Evolutionary conservation across 2,329 filamentous ascomycete genomes (phyloP), one percentile per base, ranked within the genome.

Genomic region (Claviceps pazoutovae): DNA sequence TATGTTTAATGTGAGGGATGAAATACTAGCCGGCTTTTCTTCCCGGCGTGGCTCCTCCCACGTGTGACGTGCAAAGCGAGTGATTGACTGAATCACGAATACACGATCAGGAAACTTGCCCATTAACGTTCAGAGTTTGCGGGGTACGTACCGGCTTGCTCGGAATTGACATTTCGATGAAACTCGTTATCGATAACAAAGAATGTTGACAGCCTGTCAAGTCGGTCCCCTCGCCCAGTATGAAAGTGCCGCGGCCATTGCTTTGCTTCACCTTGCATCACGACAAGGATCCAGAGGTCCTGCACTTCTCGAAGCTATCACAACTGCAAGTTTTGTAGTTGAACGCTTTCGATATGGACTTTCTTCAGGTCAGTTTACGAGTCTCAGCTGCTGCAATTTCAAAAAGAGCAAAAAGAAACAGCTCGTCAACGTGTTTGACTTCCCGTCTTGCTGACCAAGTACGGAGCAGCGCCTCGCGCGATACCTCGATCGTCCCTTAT

Each of bases 401-500:
- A 34, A 11, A 11, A 11, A 11, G 30, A 34, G 30, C 9, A 34
- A 34, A 34, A 34, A 11, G 6, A 17, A n/a, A n/a, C 17, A 8
- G 9, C 16, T 41, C n/a, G 14, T 41, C 38, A 8, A 8, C 7
- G 6, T n/a, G 14, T 41, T 41, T 9, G 41, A 21, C 17, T 16
- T 11, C 26, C 5, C 26, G 16, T 11, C n/a, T 42, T 44, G 37
- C 47, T 53, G 21, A 50, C 36, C 41, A 21, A 5, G 19, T 46
- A 19, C 21, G 17, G 9, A 48, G 47, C 64, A 84, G 80, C 78
- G 79, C 74, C 82, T 97, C 60, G 88, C 88, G 65, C 81, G 80
- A 68, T 83, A 86, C 69, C 84, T 97, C 62, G 93, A 98, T 74
- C 82, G 87, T 64, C 90, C 91, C 53, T 75, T 87, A 64, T 95